Evolutionary conservation across 352 stramenopile genomes (phyloP).

Genomic region (Phytophthora fragariaefolia): DNA sequence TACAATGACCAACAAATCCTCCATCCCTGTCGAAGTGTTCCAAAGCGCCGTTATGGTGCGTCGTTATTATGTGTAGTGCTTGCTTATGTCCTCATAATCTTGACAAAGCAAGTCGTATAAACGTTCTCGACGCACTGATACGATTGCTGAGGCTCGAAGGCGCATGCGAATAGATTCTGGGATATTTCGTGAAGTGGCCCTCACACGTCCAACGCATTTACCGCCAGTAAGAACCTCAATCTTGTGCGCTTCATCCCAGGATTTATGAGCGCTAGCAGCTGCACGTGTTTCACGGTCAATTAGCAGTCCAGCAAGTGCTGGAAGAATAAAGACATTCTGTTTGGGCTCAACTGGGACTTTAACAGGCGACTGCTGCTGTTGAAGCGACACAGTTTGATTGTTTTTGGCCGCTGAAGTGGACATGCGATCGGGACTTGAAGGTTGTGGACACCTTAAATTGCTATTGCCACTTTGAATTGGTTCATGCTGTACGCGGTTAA

Average conservation of each 20-base stretch:
- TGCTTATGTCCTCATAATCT: slow-evolving; percentile 54
- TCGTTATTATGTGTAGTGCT: slow-evolving; percentile 35
- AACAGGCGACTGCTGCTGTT: slow-evolving; percentile 22
- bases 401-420: neutral
- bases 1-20: slow-evolving; percentile 53
- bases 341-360: slow-evolving; percentile 7
- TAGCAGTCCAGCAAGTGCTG: slow-evolving; percentile 47
- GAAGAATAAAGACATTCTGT: slow-evolving; percentile 23
- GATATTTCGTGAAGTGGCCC: slow-evolving; percentile 54
- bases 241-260: slow-evolving; percentile 65
- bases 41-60: slow-evolving; percentile 31
- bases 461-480: slow-evolving; percentile 1
- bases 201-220: slow-evolving; percentile 63
- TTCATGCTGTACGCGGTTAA: slow-evolving; percentile 1
- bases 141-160: slow-evolving; percentile 47
- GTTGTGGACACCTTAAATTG: neutral
- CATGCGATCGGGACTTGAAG: slow-evolving; percentile 5
- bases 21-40: slow-evolving; percentile 32
- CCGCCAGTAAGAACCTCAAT: slow-evolving; percentile 70
- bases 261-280: slow-evolving; percentile 29
- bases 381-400: neutral
- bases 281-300: slow-evolving; percentile 59
- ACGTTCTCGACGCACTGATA: slow-evolving; percentile 58
- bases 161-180: slow-evolving; percentile 55
- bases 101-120: slow-evolving; percentile 58